Evolutionary conservation across 225 moss, liverwort and hornwort genomes (phyloP).

Genomic region (Takakia lepidozioides): DNA sequence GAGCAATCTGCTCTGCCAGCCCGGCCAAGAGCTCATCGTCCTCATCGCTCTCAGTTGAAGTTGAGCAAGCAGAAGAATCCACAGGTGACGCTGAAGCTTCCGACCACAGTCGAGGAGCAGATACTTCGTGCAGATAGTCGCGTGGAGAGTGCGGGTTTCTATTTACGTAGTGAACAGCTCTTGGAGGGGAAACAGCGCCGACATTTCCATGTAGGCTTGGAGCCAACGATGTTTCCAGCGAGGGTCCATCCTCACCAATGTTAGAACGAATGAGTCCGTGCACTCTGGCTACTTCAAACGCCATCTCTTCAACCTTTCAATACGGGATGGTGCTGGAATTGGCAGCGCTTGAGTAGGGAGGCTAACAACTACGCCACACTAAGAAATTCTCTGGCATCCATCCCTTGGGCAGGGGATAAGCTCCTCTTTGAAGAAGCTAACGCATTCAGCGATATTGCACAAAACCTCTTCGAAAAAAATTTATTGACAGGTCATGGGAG

Average conservation of each 20-base stretch:
- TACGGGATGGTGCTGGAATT: no score
- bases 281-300: constrained; percentile 48
- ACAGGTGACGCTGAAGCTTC: constrained; percentile 33
- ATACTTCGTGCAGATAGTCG: constrained; percentile 5
- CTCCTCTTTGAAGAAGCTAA: no score
- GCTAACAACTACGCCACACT: no score
- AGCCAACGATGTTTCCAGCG: neutral
- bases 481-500: no score
- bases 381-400: no score
- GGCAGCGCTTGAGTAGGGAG: no score
- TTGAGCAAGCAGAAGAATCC: constrained; percentile 50
- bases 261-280: constrained; percentile 46
- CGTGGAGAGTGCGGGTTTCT: constrained; percentile 8
- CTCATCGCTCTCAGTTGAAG: constrained; percentile 80
- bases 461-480: no score
- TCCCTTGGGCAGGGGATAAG: no score
- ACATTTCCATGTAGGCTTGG: no score
- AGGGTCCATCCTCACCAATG: constrained; percentile 16
- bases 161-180: neutral
- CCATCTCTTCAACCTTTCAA: constrained; percentile 14
- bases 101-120: constrained; percentile 20
- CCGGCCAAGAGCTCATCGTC: constrained; percentile 73
- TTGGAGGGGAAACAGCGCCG: neutral
- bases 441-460: no score
- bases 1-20: constrained; percentile 77